Evolutionary conservation across 129 eudicot species (phyloP).

Genomic region (Oenanthe sinensis): DNA sequence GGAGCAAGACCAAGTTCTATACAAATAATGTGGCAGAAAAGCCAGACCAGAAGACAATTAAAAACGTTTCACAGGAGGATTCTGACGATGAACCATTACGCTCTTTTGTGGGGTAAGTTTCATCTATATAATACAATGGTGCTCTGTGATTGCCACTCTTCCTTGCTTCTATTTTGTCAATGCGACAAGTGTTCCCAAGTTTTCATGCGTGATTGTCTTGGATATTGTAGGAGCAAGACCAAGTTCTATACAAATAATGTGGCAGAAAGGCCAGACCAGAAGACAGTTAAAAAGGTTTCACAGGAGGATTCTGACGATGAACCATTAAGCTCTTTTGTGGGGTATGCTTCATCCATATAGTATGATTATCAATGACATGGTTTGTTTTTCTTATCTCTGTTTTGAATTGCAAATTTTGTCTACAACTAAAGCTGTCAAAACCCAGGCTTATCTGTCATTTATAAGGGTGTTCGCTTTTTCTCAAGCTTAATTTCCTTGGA

Average conservation of each 20-base stretch:
- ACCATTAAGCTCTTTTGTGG: constrained; percentile 37
- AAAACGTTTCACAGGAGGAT: constrained; percentile 27
- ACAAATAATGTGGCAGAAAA: constrained; percentile 18
- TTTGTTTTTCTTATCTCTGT: background rate
- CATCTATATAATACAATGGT: constrained; percentile 2
- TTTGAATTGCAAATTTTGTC: background rate
- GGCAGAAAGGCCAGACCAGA: constrained; percentile 24
- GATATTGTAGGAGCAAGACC: constrained; percentile 41
- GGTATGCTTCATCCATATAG: constrained; percentile 30
- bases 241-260: constrained; percentile 18
- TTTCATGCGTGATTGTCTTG: background rate
- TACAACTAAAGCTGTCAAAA: background rate
- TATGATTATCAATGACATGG: background rate
- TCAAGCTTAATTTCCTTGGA: background rate
- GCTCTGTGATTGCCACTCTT: too few relatives aligned
- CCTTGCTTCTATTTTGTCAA: too few relatives aligned
- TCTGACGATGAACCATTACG: constrained; percentile 49
- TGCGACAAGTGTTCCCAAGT: background rate
- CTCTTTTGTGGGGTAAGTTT: constrained; percentile 40
- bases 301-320: constrained; percentile 48
- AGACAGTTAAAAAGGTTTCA: constrained; percentile 15
- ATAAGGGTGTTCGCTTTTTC: background rate
- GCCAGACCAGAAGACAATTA: constrained; percentile 13
- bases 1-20: constrained; percentile 43
- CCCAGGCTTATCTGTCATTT: background rate